Percentiles rank a stretch among this genome's conserved stretches.
Conservation (phyloP, 257 asterid genomes). For the Linderniella brevidens region DNA sequence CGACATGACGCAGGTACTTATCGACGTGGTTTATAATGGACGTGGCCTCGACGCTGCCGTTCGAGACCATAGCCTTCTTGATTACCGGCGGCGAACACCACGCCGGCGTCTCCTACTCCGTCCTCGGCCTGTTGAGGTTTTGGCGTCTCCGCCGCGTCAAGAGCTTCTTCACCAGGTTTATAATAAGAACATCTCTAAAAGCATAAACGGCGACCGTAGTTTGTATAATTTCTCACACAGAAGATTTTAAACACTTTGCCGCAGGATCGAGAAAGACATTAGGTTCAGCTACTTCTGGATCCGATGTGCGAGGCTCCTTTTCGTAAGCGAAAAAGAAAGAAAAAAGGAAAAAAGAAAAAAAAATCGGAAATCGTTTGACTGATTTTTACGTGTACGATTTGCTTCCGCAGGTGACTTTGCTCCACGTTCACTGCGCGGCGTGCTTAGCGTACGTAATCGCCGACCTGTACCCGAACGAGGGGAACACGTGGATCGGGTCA, state of each 20-base stretch:
- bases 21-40: conserved; percentile 95
- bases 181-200: background rate
- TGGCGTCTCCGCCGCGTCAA: conserved; percentile 93
- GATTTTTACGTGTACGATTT: background rate
- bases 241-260: background rate
- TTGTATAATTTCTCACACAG: background rate
- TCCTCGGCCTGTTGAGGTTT: conserved; percentile 68
- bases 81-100: conserved; percentile 53
- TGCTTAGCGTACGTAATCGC: conserved; percentile 67
- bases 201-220: background rate
- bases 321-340: conserved; percentile 16
- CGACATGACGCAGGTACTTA: conserved; percentile 34
- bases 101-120: conserved; percentile 36
- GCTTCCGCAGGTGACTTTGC: conserved; percentile 44
- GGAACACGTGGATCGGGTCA: conserved; percentile 67
- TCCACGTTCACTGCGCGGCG: conserved; percentile 75
- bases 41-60: conserved; percentile 77
- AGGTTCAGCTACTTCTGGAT: conserved; percentile 89
- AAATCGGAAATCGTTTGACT: background rate
- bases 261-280: conserved; percentile 91
- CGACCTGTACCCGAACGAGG: conserved; percentile 47
- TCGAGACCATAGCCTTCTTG: conserved; percentile 48
- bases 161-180: conserved; percentile 62
- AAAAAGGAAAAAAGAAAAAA: too few species aligned
- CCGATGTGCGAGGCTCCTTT: conserved; percentile 78